Conservation (phyloP, 2,329 filamentous ascomycete species). For the Escovopsis sp. region DNA sequence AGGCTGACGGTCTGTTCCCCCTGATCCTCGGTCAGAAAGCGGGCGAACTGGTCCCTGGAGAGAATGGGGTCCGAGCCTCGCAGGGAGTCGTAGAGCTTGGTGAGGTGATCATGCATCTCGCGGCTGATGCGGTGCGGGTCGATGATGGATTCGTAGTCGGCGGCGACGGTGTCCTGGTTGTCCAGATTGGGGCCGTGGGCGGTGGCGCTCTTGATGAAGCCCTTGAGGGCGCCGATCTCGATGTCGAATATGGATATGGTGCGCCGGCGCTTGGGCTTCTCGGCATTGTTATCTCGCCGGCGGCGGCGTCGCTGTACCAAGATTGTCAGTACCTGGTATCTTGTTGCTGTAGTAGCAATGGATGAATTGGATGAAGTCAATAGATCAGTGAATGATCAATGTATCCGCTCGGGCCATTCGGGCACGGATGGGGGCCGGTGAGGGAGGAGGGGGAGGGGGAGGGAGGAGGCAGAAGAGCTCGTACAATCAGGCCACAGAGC, state of each 20-base stretch:
- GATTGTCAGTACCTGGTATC: constrained; percentile 2
- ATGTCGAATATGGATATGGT: constrained; percentile 27
- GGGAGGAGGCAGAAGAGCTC: not conserved
- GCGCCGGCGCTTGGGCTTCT: constrained; percentile 17
- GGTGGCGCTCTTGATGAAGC: constrained; percentile 21
- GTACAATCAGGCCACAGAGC: constrained; percentile 13
- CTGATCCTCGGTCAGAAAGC: constrained; percentile 37
- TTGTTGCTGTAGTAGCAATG: too few species aligned
- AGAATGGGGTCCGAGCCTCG: constrained; percentile 19
- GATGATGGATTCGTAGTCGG: constrained; percentile 12
- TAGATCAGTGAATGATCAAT: too few species aligned
- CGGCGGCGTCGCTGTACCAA: constrained; percentile 6
- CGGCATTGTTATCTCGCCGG: constrained; percentile 4
- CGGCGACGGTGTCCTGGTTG: not conserved
- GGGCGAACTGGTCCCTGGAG: constrained; percentile 24
- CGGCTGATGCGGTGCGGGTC: constrained; percentile 25
- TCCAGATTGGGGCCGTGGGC: constrained; percentile 11
- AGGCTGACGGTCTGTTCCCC: constrained; percentile 24
- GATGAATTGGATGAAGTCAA: too few species aligned
- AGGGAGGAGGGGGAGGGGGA: too few species aligned
- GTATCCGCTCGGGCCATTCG: too few species aligned
- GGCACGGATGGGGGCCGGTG: not conserved
- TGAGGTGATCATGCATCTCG: constrained; percentile 33
- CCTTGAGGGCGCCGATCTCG: constrained; percentile 12
- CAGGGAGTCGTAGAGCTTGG: constrained; percentile 31